phyloP scores from a whole-genome alignment of 768 basidiomycete species.

The Termitomyces sp. region DNA sequence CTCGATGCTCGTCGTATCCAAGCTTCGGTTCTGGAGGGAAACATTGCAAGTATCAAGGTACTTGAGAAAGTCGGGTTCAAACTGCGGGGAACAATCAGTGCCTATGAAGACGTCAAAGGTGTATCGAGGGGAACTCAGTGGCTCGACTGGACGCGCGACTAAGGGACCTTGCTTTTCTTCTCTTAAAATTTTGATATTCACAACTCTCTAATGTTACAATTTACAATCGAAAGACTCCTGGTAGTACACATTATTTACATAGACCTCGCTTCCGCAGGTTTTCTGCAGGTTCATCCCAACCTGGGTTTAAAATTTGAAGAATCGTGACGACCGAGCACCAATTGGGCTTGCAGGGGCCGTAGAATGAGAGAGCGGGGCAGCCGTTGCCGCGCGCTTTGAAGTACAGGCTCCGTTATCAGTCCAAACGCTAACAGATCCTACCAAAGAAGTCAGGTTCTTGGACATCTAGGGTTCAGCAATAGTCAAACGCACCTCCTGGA shows the following conservation, averaged over 20 bases:
- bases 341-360: too few relatives aligned
- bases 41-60: slow-evolving; percentile 10
- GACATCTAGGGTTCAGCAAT: background rate
- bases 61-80: slow-evolving; percentile 11
- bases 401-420: slow-evolving; percentile 28
- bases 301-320: too few relatives aligned
- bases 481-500: slow-evolving; percentile 24
- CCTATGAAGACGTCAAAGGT: slow-evolving; percentile 4
- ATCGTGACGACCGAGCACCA: too few relatives aligned
- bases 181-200: too few relatives aligned
- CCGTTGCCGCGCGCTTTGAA: background rate
- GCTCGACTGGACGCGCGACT: slow-evolving; percentile 7
- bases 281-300: too few relatives aligned
- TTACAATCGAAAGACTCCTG: background rate
- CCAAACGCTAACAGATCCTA: slow-evolving; percentile 31
- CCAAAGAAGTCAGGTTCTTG: background rate
- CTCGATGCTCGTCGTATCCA: slow-evolving; percentile 7
- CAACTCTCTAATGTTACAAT: background rate
- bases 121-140: slow-evolving; percentile 3
- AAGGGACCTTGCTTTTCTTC: background rate
- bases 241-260: background rate
- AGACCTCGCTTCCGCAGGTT: background rate
- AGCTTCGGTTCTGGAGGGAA: slow-evolving; percentile 9
- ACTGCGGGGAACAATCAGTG: background rate
- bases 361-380: too few relatives aligned